Evolutionary conservation across 2,329 filamentous ascomycete genomes (phyloP), one percentile per base, ranked within the genome.

Genomic region (Metarhizium guizhouense): DNA sequence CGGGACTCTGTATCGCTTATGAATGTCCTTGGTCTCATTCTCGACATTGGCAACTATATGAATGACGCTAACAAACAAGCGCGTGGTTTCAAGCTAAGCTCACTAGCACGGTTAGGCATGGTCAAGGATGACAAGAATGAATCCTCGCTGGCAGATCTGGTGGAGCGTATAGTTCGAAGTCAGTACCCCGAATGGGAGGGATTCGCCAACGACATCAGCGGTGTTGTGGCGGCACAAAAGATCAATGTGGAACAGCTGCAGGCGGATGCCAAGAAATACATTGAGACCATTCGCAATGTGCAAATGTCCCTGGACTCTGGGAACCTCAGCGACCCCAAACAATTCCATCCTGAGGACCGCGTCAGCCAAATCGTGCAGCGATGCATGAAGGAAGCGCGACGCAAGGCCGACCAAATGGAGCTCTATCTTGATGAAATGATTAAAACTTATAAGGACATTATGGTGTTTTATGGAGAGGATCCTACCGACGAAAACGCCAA

Each of bases 41-140:
- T 99, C 64, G 93, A 96, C 70, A 96, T 99, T 67, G 94, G 94
- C 71, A 99, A 99, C 72, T 99, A 96, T 79, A 99, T 99, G 94
- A 99, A 99, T 77, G 94, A 97, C 68, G 87, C 92, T 55, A 97
- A 96, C 75, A 99, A 99, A 76, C 94, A 97, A 74, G 94, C 94
- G 4, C 89, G 87, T 56, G 94, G 94, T 59, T 99, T 99, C 85
- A 99, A 99, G 76, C 83, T 99, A 14, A 94, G 91, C 67, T 96
- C 94, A 6, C 84, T 99, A 51, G 89, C 90, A 32, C 85, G 94
- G 55, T 77, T 99, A 55, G 92, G 88, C 58, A 97, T 99, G 92
- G 90, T 97, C 67, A 99, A 99, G 75, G 94, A 99, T 68, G 91
- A 96, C 76, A 96, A 96, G 80, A 99, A 99, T 71, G 88, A 97